Base-by-base conservation (phyloP, 768 basidiomycete species). In the Mycena rebaudengoi region DNA sequence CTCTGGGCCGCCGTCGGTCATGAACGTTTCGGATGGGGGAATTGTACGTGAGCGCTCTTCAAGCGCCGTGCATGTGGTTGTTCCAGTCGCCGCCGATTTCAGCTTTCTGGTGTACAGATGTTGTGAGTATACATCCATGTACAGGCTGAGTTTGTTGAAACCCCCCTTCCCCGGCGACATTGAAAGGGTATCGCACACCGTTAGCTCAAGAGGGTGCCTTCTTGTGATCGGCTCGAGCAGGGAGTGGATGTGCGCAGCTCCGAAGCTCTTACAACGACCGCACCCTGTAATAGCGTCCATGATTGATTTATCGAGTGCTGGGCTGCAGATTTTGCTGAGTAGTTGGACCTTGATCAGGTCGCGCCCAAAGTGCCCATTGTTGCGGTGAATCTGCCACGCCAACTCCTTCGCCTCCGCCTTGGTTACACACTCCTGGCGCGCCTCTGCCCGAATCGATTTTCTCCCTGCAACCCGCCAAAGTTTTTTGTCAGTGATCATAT, bases 291-390 rank as follows among this genome's bases (percentile, higher is more conserved):
- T 75, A 1, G 64, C 71, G 12, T 65, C 25, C 2, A 69, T 44
- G 28, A 78, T 74, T 1, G 69, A 66, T 6, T 62, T 46, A 54
- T 76, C 73, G 25, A 78, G 69, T 3, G 60, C 51, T 2, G 79
- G 76, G 64, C 73, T 74, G 44, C 49, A 61, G 13, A 72, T 68
- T 11, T 28, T 40, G 45, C 78, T 76, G 23, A 74, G 28, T 1
- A 81, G 55, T 2, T 40, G 45, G 1, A 67, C 65, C 48, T 80
- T 80, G 62, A 80, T 69, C 6, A 50, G 13, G 60, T 82, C 79
- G 12, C 75, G 50, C 7, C 72, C 70, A 64, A 73, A 80, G 57
- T 82, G 80, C 1, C 78, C 78, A 1, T 67, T 56, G 3, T 66
- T 25, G 28, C 41, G 13, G 33, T 78, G 75, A 16, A 58, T 30